Percentiles rank a stretch among this genome's conserved stretches.
Evolutionary conservation across 1,284 basidiomycete genomes (phyloP).

Genomic region (Fomitopsis betulina): DNA sequence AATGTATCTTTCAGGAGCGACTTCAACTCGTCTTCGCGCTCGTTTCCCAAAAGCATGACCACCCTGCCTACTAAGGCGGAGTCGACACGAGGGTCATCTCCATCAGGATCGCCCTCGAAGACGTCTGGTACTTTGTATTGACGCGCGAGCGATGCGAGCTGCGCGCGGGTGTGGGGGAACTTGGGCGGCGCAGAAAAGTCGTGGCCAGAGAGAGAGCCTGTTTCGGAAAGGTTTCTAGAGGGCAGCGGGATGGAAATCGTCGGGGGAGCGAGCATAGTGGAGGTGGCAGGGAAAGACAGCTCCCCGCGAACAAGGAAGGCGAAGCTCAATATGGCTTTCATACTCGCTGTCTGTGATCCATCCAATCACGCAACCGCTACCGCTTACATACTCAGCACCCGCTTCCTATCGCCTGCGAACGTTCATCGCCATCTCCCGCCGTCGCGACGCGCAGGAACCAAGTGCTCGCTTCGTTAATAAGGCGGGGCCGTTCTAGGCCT

Average conservation of each 20-base stretch:
- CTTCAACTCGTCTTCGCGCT: constrained; percentile 86
- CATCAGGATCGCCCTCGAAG: constrained; percentile 53
- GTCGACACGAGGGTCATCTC: constrained; percentile 52
- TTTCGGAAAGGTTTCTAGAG: constrained; percentile 18
- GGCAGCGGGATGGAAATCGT: constrained; percentile 17
- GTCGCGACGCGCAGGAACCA: not conserved
- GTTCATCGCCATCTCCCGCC: not conserved
- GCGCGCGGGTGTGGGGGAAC: constrained; percentile 77
- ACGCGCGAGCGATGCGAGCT: constrained; percentile 65
- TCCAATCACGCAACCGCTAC: constrained; percentile 1
- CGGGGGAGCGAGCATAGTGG: constrained; percentile 16
- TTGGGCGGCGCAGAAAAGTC: constrained; percentile 30
- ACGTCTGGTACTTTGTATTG: constrained; percentile 57
- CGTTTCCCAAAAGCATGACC: constrained; percentile 67
- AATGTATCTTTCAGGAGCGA: constrained; percentile 61
- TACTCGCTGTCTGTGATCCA: not conserved
- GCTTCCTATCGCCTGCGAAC: not conserved
- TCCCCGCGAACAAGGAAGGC: constrained; percentile 5
- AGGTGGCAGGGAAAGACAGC: constrained; percentile 2
- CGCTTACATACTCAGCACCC: not conserved
- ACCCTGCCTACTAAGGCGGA: constrained; percentile 62
- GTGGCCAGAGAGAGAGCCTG: constrained; percentile 13
- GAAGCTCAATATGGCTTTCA: not conserved
- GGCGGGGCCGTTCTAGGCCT: not conserved
- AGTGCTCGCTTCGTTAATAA: not conserved